Base-by-base conservation (phyloP, 1,284 basidiomycete species). In the Spongiforma sp. region DNA sequence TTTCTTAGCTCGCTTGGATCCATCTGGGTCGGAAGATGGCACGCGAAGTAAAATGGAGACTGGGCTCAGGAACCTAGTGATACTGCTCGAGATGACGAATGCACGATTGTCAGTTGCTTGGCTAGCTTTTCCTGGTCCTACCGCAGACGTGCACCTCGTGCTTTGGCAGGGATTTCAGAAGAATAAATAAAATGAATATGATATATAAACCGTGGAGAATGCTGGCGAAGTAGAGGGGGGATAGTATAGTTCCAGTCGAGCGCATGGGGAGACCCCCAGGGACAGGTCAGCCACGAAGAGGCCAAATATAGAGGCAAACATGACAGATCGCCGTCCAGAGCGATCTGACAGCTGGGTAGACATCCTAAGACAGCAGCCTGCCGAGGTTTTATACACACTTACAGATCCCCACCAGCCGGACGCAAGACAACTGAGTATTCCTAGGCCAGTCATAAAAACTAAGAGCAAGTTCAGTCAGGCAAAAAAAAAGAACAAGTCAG, bases 401-500 rank as follows among this genome's bases (percentile, higher is more conserved):
- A 79, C 90, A 58, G 89, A 84, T 59, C 92, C 91, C 95, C 95
- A 97, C 84, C 89, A 94, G 4, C 87, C 93, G 7, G 92, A 90
- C 1, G 93, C 95, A 50, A 96, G 71, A 69, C 88, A 89, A 48
- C 84, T 82, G 24, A 93, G 80, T 52, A 94, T 75, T 11, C 95
- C 95, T 79, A 87, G 88, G n/a, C 84, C 81, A 2, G 89, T 81
- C 0, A 84, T 81, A 73, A 94, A 87, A 36, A 84, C 89, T 86
- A 53, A 8, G 28, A 56, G 24, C 33, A 64, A 57, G 65, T 59
- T 66, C 15, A 71, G 39, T 59, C 24, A 54, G 26, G 59, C 12
- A 6, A 60, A 71, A 59, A 34, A 62, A 19, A 37, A 56, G 61
- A n/a, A n/a, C n/a, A n/a, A n/a, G 14, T 52, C 10, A 36, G 21